These are phyloP conservation scores for Aspergillus steynii DNA, from an alignment of 495 filamentous ascomycete species.

Conservation along the genomic window DNA sequence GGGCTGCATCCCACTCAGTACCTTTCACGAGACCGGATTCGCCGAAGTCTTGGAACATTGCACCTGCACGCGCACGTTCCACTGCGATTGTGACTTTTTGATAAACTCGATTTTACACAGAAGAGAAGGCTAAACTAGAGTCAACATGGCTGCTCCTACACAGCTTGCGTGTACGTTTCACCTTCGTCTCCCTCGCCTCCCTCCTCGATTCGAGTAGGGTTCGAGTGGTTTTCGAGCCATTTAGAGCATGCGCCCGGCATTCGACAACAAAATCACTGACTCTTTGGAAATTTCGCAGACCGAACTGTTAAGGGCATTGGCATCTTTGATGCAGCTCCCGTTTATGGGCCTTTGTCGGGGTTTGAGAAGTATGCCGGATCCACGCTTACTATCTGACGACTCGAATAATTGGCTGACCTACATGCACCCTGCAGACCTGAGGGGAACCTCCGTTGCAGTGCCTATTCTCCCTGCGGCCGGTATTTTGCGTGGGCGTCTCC, in stretches of 20 bases:
- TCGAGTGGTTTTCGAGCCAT: not conserved
- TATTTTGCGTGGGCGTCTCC: conserved; percentile 95
- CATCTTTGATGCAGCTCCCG: conserved; percentile 83
- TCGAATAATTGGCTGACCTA: not conserved
- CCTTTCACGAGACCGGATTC: conserved; percentile 10
- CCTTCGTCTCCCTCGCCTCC: conserved; percentile 1
- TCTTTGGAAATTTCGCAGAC: conserved; percentile 44
- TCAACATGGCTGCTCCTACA: conserved; percentile 76
- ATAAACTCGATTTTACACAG: conserved; percentile 8
- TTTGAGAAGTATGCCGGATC: conserved; percentile 61
- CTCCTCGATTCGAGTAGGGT: not conserved
- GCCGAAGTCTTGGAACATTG: conserved; percentile 9
- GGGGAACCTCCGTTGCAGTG: conserved; percentile 90
- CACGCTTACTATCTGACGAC: not conserved
- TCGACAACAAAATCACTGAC: not conserved
- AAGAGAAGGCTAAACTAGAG: conserved; percentile 12
- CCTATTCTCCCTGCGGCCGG: conserved; percentile 90
- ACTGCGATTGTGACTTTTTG: conserved; percentile 10
- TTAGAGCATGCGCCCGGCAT: not conserved
- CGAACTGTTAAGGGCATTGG: conserved; percentile 96
- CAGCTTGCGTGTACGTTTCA: conserved; percentile 78
- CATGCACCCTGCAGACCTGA: conserved; percentile 61
- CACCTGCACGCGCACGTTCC: conserved; percentile 11
- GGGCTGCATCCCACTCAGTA: conserved; percentile 7
- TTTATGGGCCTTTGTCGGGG: conserved; percentile 81